A percentile compares a stretch with the other conserved stretches of the same genome.
Evolutionary conservation across 352 stramenopile species (phyloP).

Genomic region (Globisporangium paroecandrum): DNA sequence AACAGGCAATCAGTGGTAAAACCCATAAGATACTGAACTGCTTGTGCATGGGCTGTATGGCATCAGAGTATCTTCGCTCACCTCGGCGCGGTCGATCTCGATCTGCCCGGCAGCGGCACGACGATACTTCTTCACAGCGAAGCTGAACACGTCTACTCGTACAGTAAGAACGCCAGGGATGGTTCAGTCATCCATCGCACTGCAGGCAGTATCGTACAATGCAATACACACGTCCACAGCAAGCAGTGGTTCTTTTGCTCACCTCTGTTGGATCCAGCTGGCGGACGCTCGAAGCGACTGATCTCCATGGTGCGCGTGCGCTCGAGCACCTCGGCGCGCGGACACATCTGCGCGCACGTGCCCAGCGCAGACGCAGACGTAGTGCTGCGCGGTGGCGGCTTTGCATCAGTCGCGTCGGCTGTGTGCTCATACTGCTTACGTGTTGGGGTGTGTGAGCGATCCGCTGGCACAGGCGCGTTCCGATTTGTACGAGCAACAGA

Average conservation of each 20-base stretch:
- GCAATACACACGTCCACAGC: not conserved
- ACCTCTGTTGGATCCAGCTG: not conserved
- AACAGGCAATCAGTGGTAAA: not conserved
- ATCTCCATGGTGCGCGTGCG: constrained; percentile 34
- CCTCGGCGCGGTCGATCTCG: constrained; percentile 18
- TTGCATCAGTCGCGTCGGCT: not conserved
- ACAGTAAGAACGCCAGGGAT: not conserved
- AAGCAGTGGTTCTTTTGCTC: not conserved
- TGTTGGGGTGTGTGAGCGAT: not conserved
- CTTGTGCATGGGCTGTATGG: no score
- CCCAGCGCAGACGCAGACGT: constrained; percentile 5
- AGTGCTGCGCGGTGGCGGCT: not conserved
- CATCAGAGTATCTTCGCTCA: not conserved
- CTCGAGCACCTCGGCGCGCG: constrained; percentile 27
- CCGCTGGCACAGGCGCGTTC: not conserved
- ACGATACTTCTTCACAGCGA: constrained; percentile 53
- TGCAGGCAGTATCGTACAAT: not conserved
- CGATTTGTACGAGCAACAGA: not conserved
- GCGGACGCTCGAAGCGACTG: constrained; percentile 40
- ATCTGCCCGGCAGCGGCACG: constrained; percentile 41
- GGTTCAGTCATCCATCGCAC: not conserved
- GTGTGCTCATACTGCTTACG: not conserved
- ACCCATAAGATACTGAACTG: not conserved
- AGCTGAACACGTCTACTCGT: constrained; percentile 13
- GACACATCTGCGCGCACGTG: constrained; percentile 32